Evolutionary conservation across 371 early-diverging fungal genomes (phyloP).

Genomic region (Nematocida sp.): DNA sequence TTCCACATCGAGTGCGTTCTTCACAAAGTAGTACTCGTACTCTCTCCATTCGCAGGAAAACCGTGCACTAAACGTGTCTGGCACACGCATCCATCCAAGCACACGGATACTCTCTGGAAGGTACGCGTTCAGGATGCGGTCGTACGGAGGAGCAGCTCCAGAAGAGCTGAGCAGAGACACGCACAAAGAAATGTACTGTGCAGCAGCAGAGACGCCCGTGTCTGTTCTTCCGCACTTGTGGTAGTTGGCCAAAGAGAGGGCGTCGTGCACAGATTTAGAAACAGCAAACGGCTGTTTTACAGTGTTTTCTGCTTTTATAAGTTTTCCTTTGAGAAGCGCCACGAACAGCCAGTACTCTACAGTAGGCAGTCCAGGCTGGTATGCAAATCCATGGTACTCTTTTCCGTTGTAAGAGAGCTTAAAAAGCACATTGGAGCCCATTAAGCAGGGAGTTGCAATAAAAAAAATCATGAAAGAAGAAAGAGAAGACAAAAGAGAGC

Average conservation of each 20-base stretch:
- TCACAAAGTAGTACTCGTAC: slow-evolving; percentile 80
- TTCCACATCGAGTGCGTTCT: slow-evolving; percentile 68
- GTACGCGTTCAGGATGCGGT: slow-evolving; percentile 73
- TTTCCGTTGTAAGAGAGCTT: slow-evolving; percentile 43
- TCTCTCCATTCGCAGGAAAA: slow-evolving; percentile 75
- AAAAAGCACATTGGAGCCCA: slow-evolving; percentile 29
- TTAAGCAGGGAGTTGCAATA: background rate
- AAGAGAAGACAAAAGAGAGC: slow-evolving; percentile 27
- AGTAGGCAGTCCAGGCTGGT: slow-evolving; percentile 39
- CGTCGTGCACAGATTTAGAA: background rate
- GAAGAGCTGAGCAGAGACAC: slow-evolving; percentile 67
- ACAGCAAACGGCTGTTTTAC: background rate
- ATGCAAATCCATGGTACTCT: slow-evolving; percentile 44
- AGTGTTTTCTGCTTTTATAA: background rate
- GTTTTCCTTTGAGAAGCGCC: slow-evolving; percentile 1
- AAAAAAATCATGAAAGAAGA: slow-evolving; percentile 50
- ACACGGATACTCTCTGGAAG: slow-evolving; percentile 80
- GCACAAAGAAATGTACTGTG: slow-evolving; percentile 70
- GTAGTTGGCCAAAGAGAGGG: background rate
- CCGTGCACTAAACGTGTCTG: slow-evolving; percentile 73
- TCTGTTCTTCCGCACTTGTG: slow-evolving; percentile 74
- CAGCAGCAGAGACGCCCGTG: slow-evolving; percentile 80
- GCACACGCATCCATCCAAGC: slow-evolving; percentile 78
- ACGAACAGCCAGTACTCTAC: slow-evolving; percentile 28
- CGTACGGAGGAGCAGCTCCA: slow-evolving; percentile 66